Evolutionary conservation across 1,284 basidiomycete genomes (phyloP).

Genomic region (Flammula alnicola): DNA sequence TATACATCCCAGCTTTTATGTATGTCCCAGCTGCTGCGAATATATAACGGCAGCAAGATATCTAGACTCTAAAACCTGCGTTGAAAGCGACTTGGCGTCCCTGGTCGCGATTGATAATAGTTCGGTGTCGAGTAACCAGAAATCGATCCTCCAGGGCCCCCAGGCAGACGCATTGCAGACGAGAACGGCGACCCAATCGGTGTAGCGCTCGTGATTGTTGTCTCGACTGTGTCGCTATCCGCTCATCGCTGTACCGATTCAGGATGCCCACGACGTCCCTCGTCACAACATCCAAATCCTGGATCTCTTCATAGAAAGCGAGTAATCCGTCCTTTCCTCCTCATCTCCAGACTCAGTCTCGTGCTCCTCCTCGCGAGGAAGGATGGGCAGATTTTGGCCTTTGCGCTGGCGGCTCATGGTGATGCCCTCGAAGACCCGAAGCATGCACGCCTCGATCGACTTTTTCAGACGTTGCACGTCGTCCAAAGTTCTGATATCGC

Average conservation of each 20-base stretch:
- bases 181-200: slow-evolving; percentile 66
- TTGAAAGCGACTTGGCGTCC: slow-evolving; percentile 62
- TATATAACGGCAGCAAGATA: no score
- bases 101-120: slow-evolving; percentile 62
- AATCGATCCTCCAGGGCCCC: slow-evolving; percentile 34
- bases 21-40: no score
- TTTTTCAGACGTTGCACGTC: slow-evolving; percentile 85
- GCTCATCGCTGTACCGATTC: slow-evolving; percentile 66
- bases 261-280: slow-evolving; percentile 76
- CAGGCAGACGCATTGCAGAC: slow-evolving; percentile 44
- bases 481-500: slow-evolving; percentile 79
- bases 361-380: slow-evolving; percentile 51
- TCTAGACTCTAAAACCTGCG: slow-evolving; percentile 33
- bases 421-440: slow-evolving; percentile 92
- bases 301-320: slow-evolving; percentile 70
- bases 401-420: slow-evolving; percentile 49
- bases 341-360: slow-evolving; percentile 70
- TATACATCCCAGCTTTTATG: slow-evolving; percentile 13
- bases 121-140: slow-evolving; percentile 64
- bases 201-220: slow-evolving; percentile 66
- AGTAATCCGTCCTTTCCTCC: slow-evolving; percentile 48
- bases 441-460: slow-evolving; percentile 84
- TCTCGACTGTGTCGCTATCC: slow-evolving; percentile 56
- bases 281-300: slow-evolving; percentile 77
- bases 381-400: slow-evolving; percentile 39